A percentile compares a stretch with the other conserved stretches of the same genome.
Evolutionary conservation across 163 green algal genomes (phyloP).

Genomic region (Chlorella variabilis): DNA sequence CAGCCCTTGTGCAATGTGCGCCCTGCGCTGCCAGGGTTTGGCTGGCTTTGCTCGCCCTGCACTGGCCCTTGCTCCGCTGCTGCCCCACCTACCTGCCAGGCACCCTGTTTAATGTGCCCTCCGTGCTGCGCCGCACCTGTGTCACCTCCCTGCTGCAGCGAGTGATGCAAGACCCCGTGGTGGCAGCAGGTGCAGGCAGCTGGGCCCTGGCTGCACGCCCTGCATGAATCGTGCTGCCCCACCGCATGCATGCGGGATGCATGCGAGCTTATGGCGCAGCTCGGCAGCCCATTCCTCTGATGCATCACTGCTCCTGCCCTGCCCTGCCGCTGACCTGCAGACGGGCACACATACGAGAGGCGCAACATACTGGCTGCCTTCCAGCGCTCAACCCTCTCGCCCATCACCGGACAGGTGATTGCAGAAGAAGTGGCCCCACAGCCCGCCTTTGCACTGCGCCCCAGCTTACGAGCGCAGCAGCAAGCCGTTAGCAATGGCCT

Average conservation of each 20-base stretch:
- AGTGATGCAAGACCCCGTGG: not conserved
- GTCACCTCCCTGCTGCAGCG: not conserved
- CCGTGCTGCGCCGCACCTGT: not conserved
- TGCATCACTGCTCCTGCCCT: no score
- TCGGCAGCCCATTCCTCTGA: no score
- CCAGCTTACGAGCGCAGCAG: no score
- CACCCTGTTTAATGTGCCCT: not conserved
- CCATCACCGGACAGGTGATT: not conserved
- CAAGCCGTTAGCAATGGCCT: no score
- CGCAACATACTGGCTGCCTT: not conserved
- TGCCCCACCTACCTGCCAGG: not conserved
- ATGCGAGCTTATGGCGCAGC: no score
- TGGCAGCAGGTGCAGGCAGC: constrained; percentile 8
- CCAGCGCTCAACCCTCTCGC: constrained; percentile 3
- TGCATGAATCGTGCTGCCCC: no score
- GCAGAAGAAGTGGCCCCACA: no score
- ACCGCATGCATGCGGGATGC: no score
- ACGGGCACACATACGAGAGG: constrained; percentile 23
- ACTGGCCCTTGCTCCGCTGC: not conserved
- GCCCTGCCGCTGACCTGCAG: not conserved
- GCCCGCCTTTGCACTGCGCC: no score
- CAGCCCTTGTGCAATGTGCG: no score
- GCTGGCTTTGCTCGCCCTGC: no score
- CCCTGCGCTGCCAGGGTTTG: no score
- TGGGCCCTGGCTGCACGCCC: not conserved